A percentile compares a stretch with the other conserved stretches of the same genome.
phyloP scores from a whole-genome alignment of 371 early-diverging fungal genomes.

The Mucor irregularis region DNA sequence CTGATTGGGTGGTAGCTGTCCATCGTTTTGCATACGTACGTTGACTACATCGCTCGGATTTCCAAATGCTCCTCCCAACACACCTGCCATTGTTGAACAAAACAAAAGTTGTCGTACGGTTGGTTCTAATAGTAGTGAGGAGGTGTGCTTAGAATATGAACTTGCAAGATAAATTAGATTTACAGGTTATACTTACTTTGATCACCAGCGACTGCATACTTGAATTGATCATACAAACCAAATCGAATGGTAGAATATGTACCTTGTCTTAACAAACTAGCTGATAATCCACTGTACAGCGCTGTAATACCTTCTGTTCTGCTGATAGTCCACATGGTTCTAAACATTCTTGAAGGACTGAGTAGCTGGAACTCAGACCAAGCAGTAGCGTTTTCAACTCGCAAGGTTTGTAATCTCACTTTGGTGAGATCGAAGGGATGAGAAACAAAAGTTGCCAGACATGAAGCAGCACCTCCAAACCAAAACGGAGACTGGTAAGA shows the following conservation, averaged over 20 bases:
- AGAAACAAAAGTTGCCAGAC: slow-evolving; percentile 65
- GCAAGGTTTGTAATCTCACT: slow-evolving; percentile 70
- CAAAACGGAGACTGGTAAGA: slow-evolving; percentile 53
- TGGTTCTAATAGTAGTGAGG: slow-evolving; percentile 47
- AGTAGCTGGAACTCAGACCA: slow-evolving; percentile 32
- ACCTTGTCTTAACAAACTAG: slow-evolving; percentile 66
- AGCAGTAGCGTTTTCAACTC: slow-evolving; percentile 18
- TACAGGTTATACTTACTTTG: slow-evolving; percentile 28
- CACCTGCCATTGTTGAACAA: slow-evolving; percentile 66
- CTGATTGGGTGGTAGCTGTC: slow-evolving; percentile 57
- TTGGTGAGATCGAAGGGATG: slow-evolving; percentile 80
- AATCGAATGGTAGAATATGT: slow-evolving; percentile 77
- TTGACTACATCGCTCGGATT: slow-evolving; percentile 79
- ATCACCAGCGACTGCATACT: slow-evolving; percentile 48
- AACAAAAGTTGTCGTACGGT: slow-evolving; percentile 53
- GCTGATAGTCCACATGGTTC: slow-evolving; percentile 43
- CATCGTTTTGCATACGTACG: slow-evolving; percentile 77
- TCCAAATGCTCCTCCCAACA: slow-evolving; percentile 68
- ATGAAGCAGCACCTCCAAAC: slow-evolving; percentile 62
- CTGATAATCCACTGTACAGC: slow-evolving; percentile 64
- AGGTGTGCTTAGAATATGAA: no score
- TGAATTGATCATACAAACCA: slow-evolving; percentile 64
- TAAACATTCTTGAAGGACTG: slow-evolving; percentile 41
- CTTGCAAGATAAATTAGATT: no score
- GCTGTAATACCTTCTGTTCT: slow-evolving; percentile 48